Evolutionary conservation across 1,284 basidiomycete genomes (phyloP).

Genomic region (Filobasidium uniguttulatum): DNA sequence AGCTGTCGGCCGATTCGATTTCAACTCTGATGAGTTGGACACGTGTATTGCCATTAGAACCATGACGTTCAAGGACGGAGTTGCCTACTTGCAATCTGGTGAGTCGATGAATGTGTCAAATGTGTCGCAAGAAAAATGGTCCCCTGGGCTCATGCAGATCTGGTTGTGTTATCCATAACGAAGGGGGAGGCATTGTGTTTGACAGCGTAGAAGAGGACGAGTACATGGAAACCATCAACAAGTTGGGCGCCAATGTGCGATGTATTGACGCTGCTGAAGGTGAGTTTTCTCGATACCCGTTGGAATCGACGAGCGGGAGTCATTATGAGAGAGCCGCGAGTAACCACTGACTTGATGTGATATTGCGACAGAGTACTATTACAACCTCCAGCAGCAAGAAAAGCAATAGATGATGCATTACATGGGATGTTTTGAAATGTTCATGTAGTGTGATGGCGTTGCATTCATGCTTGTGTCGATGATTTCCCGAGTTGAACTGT

Average conservation of each 20-base stretch:
- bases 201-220: conserved; percentile 97
- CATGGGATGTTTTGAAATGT: too few relatives aligned
- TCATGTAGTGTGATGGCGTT: too few relatives aligned
- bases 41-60: conserved; percentile 98
- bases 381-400: neutral
- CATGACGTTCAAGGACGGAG: conserved; percentile 90
- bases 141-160: neutral
- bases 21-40: conserved; percentile 88
- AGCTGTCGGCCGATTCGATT: conserved; percentile 93
- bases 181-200: conserved; percentile 88
- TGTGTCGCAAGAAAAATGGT: neutral
- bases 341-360: neutral
- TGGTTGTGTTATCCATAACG: neutral
- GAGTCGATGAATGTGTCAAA: conserved; percentile 3
- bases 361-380: neutral
- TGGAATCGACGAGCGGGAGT: too few relatives aligned
- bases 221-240: conserved; percentile 91
- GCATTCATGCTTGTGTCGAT: too few relatives aligned
- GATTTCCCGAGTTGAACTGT: too few relatives aligned
- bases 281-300: neutral
- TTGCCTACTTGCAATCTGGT: conserved; percentile 78
- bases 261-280: conserved; percentile 77
- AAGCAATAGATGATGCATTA: neutral
- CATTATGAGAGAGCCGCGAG: too few relatives aligned
- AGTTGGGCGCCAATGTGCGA: conserved; percentile 71